Conservation (phyloP, 2,329 filamentous ascomycete species). For the Hysterium pulicare region DNA sequence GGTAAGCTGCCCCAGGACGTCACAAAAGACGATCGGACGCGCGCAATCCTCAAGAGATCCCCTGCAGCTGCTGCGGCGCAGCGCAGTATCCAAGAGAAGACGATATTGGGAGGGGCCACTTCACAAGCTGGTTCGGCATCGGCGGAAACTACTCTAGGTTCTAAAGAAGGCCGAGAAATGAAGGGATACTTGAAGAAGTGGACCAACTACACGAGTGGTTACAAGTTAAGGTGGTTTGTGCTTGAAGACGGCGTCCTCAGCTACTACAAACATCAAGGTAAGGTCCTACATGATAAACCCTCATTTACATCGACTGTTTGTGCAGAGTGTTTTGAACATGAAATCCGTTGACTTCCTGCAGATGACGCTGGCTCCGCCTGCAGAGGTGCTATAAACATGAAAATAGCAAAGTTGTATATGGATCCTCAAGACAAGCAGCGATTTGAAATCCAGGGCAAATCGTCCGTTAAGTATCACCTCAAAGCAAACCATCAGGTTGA, state of each 20-base stretch:
- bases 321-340: not conserved
- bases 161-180: slow-evolving; percentile 91
- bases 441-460: slow-evolving; percentile 97
- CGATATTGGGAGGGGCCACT: slow-evolving; percentile 75
- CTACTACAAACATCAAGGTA: slow-evolving; percentile 94
- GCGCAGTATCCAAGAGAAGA: slow-evolving; percentile 93
- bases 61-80: slow-evolving; percentile 93
- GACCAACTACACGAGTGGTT: slow-evolving; percentile 98
- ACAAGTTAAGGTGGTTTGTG: slow-evolving; percentile 96
- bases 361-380: slow-evolving; percentile 95
- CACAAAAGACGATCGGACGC: slow-evolving; percentile 88
- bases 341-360: slow-evolving; percentile 19
- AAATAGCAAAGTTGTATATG: slow-evolving; percentile 91
- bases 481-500: slow-evolving; percentile 98
- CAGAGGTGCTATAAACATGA: slow-evolving; percentile 98
- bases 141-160: slow-evolving; percentile 57
- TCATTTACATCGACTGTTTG: not conserved
- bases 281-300: slow-evolving; percentile 4
- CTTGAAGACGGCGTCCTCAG: slow-evolving; percentile 95
- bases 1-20: slow-evolving; percentile 95
- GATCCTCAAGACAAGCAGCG: slow-evolving; percentile 95
- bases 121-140: slow-evolving; percentile 57
- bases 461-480: slow-evolving; percentile 95
- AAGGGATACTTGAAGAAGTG: slow-evolving; percentile 99
- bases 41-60: slow-evolving; percentile 86